These are phyloP conservation scores for Zopfochytrium polystomum DNA, from an alignment of 371 early-diverging fungal species.

Conservation along the genomic window DNA sequence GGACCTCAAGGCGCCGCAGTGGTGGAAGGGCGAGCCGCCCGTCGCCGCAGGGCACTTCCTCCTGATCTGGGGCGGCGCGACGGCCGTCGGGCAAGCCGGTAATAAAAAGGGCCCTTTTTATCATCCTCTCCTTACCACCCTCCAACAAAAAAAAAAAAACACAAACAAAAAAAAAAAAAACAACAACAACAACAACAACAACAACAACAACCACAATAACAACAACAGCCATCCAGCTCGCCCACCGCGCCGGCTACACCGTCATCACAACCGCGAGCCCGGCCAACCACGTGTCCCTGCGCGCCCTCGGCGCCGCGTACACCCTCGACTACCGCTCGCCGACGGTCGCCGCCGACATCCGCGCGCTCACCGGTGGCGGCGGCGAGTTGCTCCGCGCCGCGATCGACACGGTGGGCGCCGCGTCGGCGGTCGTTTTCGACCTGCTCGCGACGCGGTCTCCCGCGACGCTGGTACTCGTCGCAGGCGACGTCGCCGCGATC, in stretches of 20 bases:
- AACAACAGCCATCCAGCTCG: constrained; percentile 32
- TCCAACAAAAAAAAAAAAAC: no score
- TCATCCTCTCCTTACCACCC: no score
- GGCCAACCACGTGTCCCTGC: constrained; percentile 23
- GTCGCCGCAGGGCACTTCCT: background rate
- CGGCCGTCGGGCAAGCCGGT: constrained; percentile 13
- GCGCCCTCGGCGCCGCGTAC: constrained; percentile 34
- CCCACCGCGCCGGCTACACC: constrained; percentile 18
- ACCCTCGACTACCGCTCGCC: constrained; percentile 37
- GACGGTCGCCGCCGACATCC: constrained; percentile 1
- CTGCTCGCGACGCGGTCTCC: background rate
- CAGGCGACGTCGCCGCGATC: background rate
- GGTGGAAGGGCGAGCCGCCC: background rate
- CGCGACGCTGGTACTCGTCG: constrained; percentile 6
- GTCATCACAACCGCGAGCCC: constrained; percentile 42
- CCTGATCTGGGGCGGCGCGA: constrained; percentile 26
- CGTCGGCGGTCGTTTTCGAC: constrained; percentile 1
- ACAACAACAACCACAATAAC: no score
- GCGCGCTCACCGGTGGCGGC: background rate
- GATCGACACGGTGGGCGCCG: constrained; percentile 20
- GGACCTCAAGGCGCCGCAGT: background rate
- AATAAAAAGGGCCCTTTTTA: no score
- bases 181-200: no score
- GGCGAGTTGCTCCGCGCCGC: constrained; percentile 19
- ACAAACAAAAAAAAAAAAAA: no score